Conservation (phyloP, 2,329 filamentous ascomycete genomes). For the Huntiella savannae region DNA sequence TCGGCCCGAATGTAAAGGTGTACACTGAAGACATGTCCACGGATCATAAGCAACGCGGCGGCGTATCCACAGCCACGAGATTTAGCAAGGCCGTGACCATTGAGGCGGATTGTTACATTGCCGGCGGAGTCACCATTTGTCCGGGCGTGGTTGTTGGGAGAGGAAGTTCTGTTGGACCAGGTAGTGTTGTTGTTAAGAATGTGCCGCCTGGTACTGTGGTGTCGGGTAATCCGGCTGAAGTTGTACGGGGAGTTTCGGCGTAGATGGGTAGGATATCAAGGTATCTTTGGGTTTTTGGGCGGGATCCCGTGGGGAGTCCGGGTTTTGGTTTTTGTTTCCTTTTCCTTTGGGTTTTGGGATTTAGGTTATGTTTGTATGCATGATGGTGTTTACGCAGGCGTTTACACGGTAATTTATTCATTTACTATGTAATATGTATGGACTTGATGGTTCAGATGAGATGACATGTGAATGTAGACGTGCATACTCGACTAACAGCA, state of each 20-base stretch:
- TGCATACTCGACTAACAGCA: too few species aligned
- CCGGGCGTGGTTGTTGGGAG: slow-evolving; percentile 64
- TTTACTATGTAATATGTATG: too few species aligned
- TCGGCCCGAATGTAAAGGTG: slow-evolving; percentile 74
- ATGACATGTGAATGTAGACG: too few species aligned
- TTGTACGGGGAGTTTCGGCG: slow-evolving; percentile 23
- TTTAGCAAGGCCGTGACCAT: slow-evolving; percentile 56
- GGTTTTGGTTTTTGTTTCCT: background rate
- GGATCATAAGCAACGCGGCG: slow-evolving; percentile 55
- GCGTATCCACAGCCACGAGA: slow-evolving; percentile 47
- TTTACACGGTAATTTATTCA: too few species aligned
- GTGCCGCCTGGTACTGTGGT: slow-evolving; percentile 50
- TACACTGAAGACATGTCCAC: slow-evolving; percentile 56
- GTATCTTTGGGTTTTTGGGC: background rate
- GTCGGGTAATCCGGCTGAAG: slow-evolving; percentile 48
- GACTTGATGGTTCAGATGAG: too few species aligned
- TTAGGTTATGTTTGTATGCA: too few species aligned
- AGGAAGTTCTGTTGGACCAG: slow-evolving; percentile 63
- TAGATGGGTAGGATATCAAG: background rate
- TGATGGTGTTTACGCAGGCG: too few species aligned
- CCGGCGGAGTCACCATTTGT: slow-evolving; percentile 57
- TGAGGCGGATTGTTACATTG: slow-evolving; percentile 71
- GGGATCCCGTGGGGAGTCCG: background rate
- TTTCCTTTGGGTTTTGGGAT: background rate
- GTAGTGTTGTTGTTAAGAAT: slow-evolving; percentile 67